Evolutionary conservation across 2,329 filamentous ascomycete species (phyloP).

Genomic region (Fusarium dlaminii): DNA sequence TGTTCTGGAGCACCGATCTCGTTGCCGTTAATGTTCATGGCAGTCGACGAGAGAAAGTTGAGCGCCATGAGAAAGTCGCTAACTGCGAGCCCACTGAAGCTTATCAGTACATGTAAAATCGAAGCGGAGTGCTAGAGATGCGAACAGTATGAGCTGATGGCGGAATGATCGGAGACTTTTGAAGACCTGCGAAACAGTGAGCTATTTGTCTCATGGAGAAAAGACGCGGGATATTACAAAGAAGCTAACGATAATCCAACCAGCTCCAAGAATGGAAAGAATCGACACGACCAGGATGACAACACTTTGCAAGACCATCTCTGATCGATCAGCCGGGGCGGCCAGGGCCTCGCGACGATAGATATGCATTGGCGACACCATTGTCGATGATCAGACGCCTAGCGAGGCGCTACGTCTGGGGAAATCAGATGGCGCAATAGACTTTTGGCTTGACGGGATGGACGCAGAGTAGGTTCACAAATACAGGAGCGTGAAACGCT

Average conservation of each 20-base stretch:
- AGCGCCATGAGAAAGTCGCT: background rate
- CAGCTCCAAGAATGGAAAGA: background rate
- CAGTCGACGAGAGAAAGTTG: background rate
- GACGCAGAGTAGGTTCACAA: background rate
- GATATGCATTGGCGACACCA: background rate
- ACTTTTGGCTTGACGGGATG: background rate
- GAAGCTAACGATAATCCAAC: background rate
- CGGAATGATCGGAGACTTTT: background rate
- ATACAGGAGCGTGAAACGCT: background rate
- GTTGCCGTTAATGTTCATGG: background rate
- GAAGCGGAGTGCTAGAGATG: rapidly evolving
- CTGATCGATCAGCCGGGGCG: background rate
- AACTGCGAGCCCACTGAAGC: rapidly evolving
- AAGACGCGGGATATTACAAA: background rate
- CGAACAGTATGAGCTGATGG: background rate
- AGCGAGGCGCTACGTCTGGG: background rate
- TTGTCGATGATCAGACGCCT: background rate
- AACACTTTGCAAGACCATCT: background rate
- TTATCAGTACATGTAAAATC: background rate
- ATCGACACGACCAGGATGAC: background rate
- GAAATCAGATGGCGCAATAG: background rate
- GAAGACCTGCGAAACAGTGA: background rate
- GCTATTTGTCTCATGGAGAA: background rate
- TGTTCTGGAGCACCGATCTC: background rate
- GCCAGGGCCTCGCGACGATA: background rate